phyloP scores from a whole-genome alignment of 148 eudicot genomes.

The Polygonum aviculare region DNA sequence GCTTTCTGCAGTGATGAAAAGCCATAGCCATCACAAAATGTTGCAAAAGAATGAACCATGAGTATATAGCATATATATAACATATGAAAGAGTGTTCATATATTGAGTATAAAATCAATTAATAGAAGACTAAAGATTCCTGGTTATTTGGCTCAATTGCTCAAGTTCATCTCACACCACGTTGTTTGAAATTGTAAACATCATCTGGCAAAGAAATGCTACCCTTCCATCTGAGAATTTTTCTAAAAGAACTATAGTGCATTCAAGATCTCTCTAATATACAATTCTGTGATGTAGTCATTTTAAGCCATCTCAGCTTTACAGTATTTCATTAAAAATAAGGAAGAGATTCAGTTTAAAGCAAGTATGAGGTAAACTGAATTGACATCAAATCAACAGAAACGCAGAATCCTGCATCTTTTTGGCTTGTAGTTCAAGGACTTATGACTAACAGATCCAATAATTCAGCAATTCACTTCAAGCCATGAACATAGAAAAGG shows the following conservation, averaged over 20 bases:
- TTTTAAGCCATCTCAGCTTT: background rate
- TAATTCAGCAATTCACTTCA: background rate
- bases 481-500: background rate
- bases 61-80: background rate
- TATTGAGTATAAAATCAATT: background rate
- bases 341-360: background rate
- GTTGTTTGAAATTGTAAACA: background rate
- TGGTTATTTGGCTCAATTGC: background rate
- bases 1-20: conserved; percentile 35
- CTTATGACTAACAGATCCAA: background rate
- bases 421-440: background rate
- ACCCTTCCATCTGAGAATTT: conserved; percentile 1
- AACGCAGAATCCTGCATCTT: background rate
- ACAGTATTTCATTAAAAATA: background rate
- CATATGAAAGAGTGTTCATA: background rate
- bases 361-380: background rate
- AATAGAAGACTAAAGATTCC: background rate
- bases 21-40: conserved; percentile 15
- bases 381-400: background rate
- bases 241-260: background rate
- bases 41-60: conserved; percentile 3
- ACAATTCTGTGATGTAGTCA: background rate
- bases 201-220: background rate
- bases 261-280: background rate
- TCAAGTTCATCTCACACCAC: background rate